Evolutionary conservation across 2,329 filamentous ascomycete species (phyloP).

Genomic region (Rhinocladiella similis): DNA sequence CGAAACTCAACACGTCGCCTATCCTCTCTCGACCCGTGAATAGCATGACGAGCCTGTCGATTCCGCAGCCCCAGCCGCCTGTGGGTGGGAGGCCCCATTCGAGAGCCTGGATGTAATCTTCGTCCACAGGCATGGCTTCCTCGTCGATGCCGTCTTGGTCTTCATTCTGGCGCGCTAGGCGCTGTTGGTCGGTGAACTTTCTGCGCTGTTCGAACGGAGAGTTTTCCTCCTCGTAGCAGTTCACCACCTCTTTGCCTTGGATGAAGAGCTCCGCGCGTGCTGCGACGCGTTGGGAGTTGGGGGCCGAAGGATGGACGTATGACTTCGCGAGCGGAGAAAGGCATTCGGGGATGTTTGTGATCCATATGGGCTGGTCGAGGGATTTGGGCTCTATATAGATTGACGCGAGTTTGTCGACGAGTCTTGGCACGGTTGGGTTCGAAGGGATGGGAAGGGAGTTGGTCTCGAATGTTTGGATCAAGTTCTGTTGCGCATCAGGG

Average conservation of each 20-base stretch:
- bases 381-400: slow-evolving; percentile 78
- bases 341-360: slow-evolving; percentile 84
- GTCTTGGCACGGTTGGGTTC: slow-evolving; percentile 61
- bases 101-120: slow-evolving; percentile 79
- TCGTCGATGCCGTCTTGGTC: slow-evolving; percentile 36
- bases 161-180: slow-evolving; percentile 35
- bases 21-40: slow-evolving; percentile 78
- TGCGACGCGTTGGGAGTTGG: slow-evolving; percentile 69
- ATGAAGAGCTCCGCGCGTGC: slow-evolving; percentile 86
- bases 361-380: slow-evolving; percentile 69
- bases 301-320: slow-evolving; percentile 62
- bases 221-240: slow-evolving; percentile 99
- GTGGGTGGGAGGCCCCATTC: slow-evolving; percentile 93
- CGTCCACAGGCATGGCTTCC: slow-evolving; percentile 60
- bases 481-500: slow-evolving; percentile 56
- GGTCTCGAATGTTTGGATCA: slow-evolving; percentile 57
- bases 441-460: slow-evolving; percentile 52
- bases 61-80: slow-evolving; percentile 91
- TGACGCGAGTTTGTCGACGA: slow-evolving; percentile 79
- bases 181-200: slow-evolving; percentile 70
- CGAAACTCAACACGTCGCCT: slow-evolving; percentile 84
- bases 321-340: slow-evolving; percentile 92
- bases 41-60: slow-evolving; percentile 90
- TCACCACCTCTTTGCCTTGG: slow-evolving; percentile 77
- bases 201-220: slow-evolving; percentile 79